Conservation (phyloP, 495 filamentous ascomycete genomes). For the Terfezia claveryi region DNA sequence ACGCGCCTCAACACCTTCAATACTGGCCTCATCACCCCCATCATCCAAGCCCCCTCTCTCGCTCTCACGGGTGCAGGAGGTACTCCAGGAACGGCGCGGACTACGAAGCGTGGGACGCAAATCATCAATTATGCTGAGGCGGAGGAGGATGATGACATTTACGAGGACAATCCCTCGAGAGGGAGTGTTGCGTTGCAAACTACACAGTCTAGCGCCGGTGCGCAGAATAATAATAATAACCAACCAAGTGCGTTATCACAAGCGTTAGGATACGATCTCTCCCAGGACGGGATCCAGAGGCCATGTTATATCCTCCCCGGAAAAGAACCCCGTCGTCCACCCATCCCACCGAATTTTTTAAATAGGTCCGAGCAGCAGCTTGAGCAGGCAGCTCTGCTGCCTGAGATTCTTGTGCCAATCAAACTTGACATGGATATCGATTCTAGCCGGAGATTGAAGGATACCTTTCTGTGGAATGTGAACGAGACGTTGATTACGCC, state of each 20-base stretch:
- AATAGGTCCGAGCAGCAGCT: slow-evolving; percentile 46
- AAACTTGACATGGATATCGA: slow-evolving; percentile 71
- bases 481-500: slow-evolving; percentile 87
- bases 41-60: slow-evolving; percentile 41
- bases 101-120: slow-evolving; percentile 88
- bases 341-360: not conserved
- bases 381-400: slow-evolving; percentile 63
- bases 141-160: slow-evolving; percentile 81
- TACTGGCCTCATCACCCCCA: slow-evolving; percentile 77
- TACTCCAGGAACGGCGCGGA: slow-evolving; percentile 48
- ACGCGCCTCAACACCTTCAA: slow-evolving; percentile 76
- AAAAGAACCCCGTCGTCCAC: not conserved
- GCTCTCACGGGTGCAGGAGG: slow-evolving; percentile 34
- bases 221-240: not conserved
- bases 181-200: not conserved
- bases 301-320: slow-evolving; percentile 35
- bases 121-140: slow-evolving; percentile 96
- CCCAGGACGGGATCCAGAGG: slow-evolving; percentile 49
- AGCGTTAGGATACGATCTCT: slow-evolving; percentile 3
- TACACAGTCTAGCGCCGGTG: not conserved
- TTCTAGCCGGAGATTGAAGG: slow-evolving; percentile 64
- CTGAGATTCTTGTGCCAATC: slow-evolving; percentile 80
- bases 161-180: slow-evolving; percentile 57
- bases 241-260: slow-evolving; percentile 2
- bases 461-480: slow-evolving; percentile 92